Evolutionary conservation across 331 rosid genomes (phyloP).

Genomic region (Arachis monticola): DNA sequence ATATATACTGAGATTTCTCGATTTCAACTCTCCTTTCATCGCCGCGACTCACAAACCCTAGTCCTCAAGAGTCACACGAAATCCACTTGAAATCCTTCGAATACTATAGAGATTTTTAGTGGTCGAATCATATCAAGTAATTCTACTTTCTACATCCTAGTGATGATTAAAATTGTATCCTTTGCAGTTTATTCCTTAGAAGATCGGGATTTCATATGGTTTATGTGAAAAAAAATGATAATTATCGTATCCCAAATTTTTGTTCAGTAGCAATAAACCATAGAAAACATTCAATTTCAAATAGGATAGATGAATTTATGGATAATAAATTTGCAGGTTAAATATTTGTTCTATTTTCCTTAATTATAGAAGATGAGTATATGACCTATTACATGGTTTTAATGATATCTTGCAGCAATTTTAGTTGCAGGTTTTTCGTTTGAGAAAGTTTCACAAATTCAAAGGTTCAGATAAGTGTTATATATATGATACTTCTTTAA

Average conservation of each 20-base stretch:
- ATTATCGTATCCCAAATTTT: neutral
- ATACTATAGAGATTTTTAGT: neutral
- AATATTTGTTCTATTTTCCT: neutral
- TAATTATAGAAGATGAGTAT: neutral
- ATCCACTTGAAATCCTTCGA: neutral
- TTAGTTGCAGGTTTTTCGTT: conserved; percentile 43
- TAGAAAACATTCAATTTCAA: neutral
- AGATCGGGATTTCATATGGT: neutral
- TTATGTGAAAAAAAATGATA: neutral
- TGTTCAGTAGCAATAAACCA: neutral
- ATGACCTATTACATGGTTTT: conserved; percentile 9
- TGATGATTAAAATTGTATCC: neutral
- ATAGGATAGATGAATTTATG: neutral
- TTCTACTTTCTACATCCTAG: neutral
- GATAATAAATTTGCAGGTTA: neutral
- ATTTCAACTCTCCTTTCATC: too few relatives aligned
- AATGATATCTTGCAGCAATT: conserved; percentile 29
- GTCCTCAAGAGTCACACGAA: neutral
- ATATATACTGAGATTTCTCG: neutral
- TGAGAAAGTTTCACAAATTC: conserved; percentile 10
- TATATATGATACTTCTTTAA: conserved; percentile 22
- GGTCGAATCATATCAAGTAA: neutral
- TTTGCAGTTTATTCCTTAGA: neutral
- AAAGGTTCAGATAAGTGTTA: conserved; percentile 30
- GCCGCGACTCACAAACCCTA: neutral